phyloP scores from a whole-genome alignment of 1,284 basidiomycete genomes.

The Laetiporus sulphureus region DNA sequence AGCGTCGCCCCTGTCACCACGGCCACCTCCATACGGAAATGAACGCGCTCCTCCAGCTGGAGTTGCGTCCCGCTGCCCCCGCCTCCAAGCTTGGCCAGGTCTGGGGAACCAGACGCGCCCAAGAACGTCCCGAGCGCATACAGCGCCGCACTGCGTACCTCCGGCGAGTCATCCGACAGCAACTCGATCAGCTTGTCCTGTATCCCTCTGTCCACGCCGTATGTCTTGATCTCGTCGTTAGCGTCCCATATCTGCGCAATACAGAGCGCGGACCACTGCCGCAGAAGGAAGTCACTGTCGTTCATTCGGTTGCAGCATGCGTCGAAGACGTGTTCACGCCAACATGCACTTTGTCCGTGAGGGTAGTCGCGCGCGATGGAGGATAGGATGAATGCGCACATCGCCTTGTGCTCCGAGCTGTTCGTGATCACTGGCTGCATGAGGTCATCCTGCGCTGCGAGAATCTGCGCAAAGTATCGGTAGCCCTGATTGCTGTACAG shows the following conservation, averaged over 20 bases:
- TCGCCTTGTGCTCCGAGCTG: slow-evolving; percentile 93
- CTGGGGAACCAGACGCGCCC: slow-evolving; percentile 78
- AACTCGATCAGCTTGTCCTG: slow-evolving; percentile 85
- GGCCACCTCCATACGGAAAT: slow-evolving; percentile 75
- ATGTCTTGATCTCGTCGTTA: slow-evolving; percentile 86
- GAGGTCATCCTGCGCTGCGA: slow-evolving; percentile 58
- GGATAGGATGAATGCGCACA: slow-evolving; percentile 98
- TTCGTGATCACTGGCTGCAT: slow-evolving; percentile 66
- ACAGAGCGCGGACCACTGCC: slow-evolving; percentile 93
- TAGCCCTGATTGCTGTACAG: slow-evolving; percentile 83
- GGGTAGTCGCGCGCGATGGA: slow-evolving; percentile 87
- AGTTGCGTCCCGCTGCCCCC: slow-evolving; percentile 85
- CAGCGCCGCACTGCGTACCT: slow-evolving; percentile 88
- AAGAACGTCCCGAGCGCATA: slow-evolving; percentile 94
- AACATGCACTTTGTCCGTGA: slow-evolving; percentile 83
- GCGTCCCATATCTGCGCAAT: slow-evolving; percentile 95
- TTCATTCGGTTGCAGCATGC: slow-evolving; percentile 85
- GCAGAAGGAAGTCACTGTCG: slow-evolving; percentile 84
- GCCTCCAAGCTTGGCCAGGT: slow-evolving; percentile 63
- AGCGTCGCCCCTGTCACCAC: slow-evolving; percentile 72
- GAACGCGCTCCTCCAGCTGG: slow-evolving; percentile 74
- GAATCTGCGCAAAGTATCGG: slow-evolving; percentile 83
- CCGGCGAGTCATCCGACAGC: slow-evolving; percentile 85
- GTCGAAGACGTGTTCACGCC: slow-evolving; percentile 84
- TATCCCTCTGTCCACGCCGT: slow-evolving; percentile 76